A percentile compares a stretch with the other conserved stretches of the same genome.
These are phyloP conservation scores for Marasmius fiardii DNA, from an alignment of 1,284 basidiomycete genomes.

Conservation along the genomic window DNA sequence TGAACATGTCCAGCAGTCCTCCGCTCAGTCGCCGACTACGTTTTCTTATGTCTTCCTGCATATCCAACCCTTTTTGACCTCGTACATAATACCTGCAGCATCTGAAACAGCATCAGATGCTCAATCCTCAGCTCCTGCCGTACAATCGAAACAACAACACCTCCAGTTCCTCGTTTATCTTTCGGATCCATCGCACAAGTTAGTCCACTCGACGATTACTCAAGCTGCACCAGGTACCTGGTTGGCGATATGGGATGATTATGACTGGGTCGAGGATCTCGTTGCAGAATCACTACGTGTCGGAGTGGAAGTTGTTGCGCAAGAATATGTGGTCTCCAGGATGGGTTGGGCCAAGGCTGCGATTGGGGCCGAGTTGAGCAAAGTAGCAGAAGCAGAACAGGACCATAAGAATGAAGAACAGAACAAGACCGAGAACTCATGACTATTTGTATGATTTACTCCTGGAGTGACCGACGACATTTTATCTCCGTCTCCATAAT, in stretches of 20 bases:
- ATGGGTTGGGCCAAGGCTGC: constrained; percentile 67
- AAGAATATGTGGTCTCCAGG: constrained; percentile 79
- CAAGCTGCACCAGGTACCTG: constrained; percentile 80
- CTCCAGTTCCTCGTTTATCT: constrained; percentile 87
- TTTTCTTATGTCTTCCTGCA: constrained; percentile 92
- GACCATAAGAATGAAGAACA: constrained; percentile 8
- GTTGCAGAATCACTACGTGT: constrained; percentile 83
- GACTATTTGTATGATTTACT: constrained; percentile 25
- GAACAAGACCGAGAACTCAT: constrained; percentile 26
- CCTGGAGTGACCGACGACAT: no score
- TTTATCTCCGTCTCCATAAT: no score
- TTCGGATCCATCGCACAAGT: constrained; percentile 76
- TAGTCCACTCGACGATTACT: constrained; percentile 74
- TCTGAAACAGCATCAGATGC: constrained; percentile 15
- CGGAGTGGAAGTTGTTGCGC: constrained; percentile 82
- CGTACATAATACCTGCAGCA: constrained; percentile 43
- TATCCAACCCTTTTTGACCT: constrained; percentile 81
- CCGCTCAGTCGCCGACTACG: constrained; percentile 72
- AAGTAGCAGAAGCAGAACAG: constrained; percentile 15
- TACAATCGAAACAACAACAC: constrained; percentile 40
- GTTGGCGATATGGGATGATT: constrained; percentile 86
- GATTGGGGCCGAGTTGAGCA: constrained; percentile 6
- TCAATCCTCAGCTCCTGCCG: constrained; percentile 18
- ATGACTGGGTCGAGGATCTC: constrained; percentile 94
- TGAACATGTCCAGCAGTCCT: constrained; percentile 34